A percentile compares a stretch with the other conserved stretches of the same genome.
Evolutionary conservation across 345 rosid species (phyloP).

Genomic region (Hevea brasiliensis): DNA sequence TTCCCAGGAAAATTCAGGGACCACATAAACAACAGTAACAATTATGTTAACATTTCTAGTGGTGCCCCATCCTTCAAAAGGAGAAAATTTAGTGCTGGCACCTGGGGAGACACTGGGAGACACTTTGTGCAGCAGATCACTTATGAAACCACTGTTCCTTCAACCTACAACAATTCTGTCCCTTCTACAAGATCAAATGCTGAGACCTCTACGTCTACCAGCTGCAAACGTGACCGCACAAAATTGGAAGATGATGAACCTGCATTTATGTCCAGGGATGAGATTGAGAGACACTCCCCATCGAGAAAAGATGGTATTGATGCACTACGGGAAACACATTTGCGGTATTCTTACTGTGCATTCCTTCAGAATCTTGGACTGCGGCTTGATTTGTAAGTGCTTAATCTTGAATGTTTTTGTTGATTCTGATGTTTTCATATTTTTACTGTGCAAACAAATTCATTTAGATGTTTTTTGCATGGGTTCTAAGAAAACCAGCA

Average conservation of each 20-base stretch:
- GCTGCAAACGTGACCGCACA: constrained; percentile 60
- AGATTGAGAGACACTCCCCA: constrained; percentile 71
- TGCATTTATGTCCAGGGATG: constrained; percentile 65
- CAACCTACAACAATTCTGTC: constrained; percentile 27
- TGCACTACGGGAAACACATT: constrained; percentile 59
- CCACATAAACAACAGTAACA: constrained; percentile 17
- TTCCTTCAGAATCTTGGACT: constrained; percentile 68
- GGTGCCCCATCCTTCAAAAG: constrained; percentile 52
- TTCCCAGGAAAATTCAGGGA: constrained; percentile 37
- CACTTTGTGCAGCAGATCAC: constrained; percentile 22
- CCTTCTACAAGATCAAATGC: constrained; percentile 38
- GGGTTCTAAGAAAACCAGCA: not conserved
- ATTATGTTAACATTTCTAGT: constrained; percentile 32
- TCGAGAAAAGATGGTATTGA: constrained; percentile 86
- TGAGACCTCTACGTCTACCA: constrained; percentile 43
- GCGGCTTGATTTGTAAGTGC: constrained; percentile 67
- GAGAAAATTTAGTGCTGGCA: constrained; percentile 52
- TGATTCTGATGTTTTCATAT: not conserved
- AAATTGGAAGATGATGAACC: constrained; percentile 63
- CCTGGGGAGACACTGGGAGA: constrained; percentile 46
- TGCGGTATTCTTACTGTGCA: constrained; percentile 75
- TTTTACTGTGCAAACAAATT: not conserved
- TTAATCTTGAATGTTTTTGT: not conserved
- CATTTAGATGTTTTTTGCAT: no score
- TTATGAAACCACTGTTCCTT: constrained; percentile 27